These are phyloP conservation scores for Bondarzewia mesenterica DNA, from an alignment of 1,284 basidiomycete species.

Conservation along the genomic window DNA sequence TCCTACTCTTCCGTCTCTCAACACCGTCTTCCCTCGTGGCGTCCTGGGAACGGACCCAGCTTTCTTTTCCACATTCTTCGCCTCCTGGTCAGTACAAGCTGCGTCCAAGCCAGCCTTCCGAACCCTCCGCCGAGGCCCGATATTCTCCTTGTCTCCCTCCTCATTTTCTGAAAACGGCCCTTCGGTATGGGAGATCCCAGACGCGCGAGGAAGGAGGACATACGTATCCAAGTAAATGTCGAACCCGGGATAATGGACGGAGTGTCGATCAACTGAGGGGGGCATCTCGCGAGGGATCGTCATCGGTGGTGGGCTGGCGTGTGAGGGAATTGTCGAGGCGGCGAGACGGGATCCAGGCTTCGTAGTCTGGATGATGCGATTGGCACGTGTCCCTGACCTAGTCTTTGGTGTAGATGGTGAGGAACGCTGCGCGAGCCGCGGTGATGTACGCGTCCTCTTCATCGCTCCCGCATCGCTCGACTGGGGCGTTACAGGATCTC, in stretches of 20 bases:
- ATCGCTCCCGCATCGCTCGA: not conserved
- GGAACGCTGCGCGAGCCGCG: not conserved
- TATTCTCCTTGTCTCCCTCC: not conserved
- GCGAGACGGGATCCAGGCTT: not conserved
- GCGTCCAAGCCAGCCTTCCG: not conserved
- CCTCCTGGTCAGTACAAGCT: too few species aligned
- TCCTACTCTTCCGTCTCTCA: not conserved
- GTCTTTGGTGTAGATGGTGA: not conserved
- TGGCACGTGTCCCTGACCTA: not conserved
- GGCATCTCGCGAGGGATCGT: constrained; percentile 36
- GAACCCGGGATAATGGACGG: constrained; percentile 70
- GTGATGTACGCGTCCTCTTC: not conserved
- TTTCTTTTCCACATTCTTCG: not conserved
- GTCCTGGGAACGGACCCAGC: not conserved
- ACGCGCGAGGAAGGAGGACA: constrained; percentile 11
- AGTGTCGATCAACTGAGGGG: constrained; percentile 41
- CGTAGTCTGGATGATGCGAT: not conserved
- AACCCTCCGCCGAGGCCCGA: not conserved
- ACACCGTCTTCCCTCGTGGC: not conserved
- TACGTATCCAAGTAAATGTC: constrained; percentile 48
- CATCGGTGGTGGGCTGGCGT: not conserved
- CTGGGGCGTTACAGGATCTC: not conserved
- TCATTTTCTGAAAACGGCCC: not conserved
- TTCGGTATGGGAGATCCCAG: not conserved
- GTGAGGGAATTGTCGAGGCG: not conserved